phyloP scores from a whole-genome alignment of 495 filamentous ascomycete species.

The Staphylotrichum tortipilum region DNA sequence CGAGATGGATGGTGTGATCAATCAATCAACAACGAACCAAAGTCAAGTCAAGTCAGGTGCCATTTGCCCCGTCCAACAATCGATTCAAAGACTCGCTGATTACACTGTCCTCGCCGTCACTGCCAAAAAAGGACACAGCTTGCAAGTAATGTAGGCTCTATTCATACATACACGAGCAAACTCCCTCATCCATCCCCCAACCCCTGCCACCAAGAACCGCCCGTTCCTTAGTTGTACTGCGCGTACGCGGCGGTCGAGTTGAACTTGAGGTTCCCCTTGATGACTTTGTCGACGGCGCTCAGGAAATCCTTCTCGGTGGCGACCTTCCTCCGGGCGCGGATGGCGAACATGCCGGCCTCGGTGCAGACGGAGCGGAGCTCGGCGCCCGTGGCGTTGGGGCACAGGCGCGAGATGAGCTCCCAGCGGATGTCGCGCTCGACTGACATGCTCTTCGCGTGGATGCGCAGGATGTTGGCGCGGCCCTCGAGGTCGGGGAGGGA shows the following conservation, averaged over 20 bases:
- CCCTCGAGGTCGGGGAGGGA: slow-evolving; percentile 93
- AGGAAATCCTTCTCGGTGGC: slow-evolving; percentile 99
- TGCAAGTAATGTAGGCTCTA: neutral
- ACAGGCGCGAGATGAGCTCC: slow-evolving; percentile 94
- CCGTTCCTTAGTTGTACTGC: slow-evolving; percentile 78
- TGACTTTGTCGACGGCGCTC: slow-evolving; percentile 96
- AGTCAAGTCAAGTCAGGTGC: too few species aligned
- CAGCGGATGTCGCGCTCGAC: slow-evolving; percentile 97
- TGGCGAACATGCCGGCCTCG: slow-evolving; percentile 99
- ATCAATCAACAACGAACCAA: too few species aligned
- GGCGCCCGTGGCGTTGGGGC: slow-evolving; percentile 93
- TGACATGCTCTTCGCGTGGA: slow-evolving; percentile 99
- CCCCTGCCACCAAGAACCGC: slow-evolving; percentile 8
- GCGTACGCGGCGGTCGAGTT: slow-evolving; percentile 98
- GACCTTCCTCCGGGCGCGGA: slow-evolving; percentile 92
- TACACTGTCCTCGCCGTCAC: neutral
- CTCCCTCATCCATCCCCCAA: too few species aligned
- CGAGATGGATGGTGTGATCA: too few species aligned
- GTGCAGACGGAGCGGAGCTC: slow-evolving; percentile 93
- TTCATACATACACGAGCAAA: slow-evolving; percentile 9
- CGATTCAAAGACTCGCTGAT: neutral
- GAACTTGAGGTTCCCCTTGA: slow-evolving; percentile 98
- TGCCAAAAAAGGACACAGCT: neutral
- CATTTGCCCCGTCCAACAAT: too few species aligned
- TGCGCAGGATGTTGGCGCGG: slow-evolving; percentile 91